Evolutionary conservation across 1,139 yeast genomes (phyloP).

Genomic region (Candida sojae): DNA sequence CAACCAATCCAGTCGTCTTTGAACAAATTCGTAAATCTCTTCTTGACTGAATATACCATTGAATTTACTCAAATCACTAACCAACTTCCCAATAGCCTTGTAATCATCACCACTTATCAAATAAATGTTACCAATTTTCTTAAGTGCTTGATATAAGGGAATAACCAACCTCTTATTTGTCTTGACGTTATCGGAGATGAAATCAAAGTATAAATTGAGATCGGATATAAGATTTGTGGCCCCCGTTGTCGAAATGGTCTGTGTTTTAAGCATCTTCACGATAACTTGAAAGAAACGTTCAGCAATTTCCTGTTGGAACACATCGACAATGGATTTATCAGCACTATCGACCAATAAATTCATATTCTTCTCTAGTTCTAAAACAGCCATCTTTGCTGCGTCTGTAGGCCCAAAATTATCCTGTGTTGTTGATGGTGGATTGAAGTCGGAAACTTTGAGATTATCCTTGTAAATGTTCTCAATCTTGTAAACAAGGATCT

Average conservation of each 20-base stretch:
- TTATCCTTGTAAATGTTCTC: constrained; percentile 34
- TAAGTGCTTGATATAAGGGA: constrained; percentile 79
- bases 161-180: constrained; percentile 64
- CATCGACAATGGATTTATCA: constrained; percentile 85
- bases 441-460: constrained; percentile 34
- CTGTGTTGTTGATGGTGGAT: constrained; percentile 23
- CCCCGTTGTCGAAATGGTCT: constrained; percentile 75
- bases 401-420: constrained; percentile 57
- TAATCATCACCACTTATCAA: constrained; percentile 76
- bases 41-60: constrained; percentile 91
- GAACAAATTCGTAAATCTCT: constrained; percentile 90
- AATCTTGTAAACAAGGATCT: constrained; percentile 79
- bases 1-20: constrained; percentile 85
- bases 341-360: constrained; percentile 78
- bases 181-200: constrained; percentile 58
- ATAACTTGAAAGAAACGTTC: constrained; percentile 78
- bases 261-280: constrained; percentile 69
- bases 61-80: constrained; percentile 81
- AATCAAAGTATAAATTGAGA: constrained; percentile 74
- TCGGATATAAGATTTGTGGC: constrained; percentile 78
- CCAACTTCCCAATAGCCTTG: constrained; percentile 79
- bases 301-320: constrained; percentile 92
- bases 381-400: constrained; percentile 66
- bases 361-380: constrained; percentile 71
- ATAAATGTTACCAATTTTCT: constrained; percentile 81